Base-by-base conservation (phyloP, 2,329 filamentous ascomycete genomes). In the Pseudomassariella vexata region DNA sequence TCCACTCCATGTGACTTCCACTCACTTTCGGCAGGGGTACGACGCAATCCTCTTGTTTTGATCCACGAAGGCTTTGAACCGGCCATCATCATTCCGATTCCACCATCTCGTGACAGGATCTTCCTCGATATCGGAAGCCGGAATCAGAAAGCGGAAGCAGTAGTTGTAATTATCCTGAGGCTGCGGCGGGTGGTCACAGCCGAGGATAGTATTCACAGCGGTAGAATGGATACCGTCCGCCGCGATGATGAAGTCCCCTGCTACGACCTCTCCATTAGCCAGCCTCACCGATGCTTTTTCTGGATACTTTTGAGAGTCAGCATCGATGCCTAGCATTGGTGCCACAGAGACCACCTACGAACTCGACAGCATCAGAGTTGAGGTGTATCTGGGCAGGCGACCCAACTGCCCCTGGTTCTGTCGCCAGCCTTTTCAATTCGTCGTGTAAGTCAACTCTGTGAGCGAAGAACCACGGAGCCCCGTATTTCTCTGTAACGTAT, bases 391-490 rank as follows among this genome's bases (percentile, higher is more conserved):
- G 44, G 12, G 42, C 34, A 10, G 55, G 47, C 30, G 37, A 39
- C 4, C 46, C 40, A 6, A 41, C 40, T 5, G 40, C 38, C 11
- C 46, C 28, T 2, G 30, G 32, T 8, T 46, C 30, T 12, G 50
- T 41, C 1, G 59, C 58, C 15, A 55, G 44, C 15, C 48, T 18
- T 29, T 56, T 55, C 3, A 63, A 40, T 14, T 52, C 42, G 17
- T 52, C 53, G 37, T 65, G 62, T 25, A 66, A 42, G 36, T 65
- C 62, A 17, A 63, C 55, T 12, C 62, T 51, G 37, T 65, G 61
- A 9, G 56, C 30, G 22, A 31, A 37, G n/a, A n/a, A 33, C 39
- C 52, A 11, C 28, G n/a, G n/a, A n/a, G n/a, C n/a, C n/a, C n/a
- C n/a, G n/a, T n/a, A n/a, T n/a, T n/a, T n/a, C n/a, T n/a, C n/a